A percentile compares a stretch with the other conserved stretches of the same genome.
Conservation (phyloP, 352 stramenopile genomes). For the Phytophthora capsici region DNA sequence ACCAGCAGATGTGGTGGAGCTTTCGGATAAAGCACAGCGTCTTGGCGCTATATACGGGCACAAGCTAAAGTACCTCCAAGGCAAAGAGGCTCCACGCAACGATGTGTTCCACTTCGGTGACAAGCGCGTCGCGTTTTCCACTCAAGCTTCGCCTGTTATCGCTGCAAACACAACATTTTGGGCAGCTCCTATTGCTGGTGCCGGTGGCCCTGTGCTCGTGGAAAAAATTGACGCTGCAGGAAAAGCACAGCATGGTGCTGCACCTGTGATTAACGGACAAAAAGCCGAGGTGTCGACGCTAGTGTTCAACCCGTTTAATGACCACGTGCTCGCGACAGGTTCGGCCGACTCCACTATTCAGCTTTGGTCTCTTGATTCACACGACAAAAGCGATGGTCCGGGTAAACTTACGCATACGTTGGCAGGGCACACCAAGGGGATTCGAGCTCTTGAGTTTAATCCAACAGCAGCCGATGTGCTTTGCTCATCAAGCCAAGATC, state of each 20-base stretch:
- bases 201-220: constrained; percentile 74
- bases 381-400: constrained; percentile 6
- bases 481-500: constrained; percentile 61
- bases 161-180: constrained; percentile 65
- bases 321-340: constrained; percentile 59
- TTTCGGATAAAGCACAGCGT: constrained; percentile 72
- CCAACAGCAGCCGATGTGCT: constrained; percentile 68
- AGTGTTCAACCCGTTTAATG: constrained; percentile 67
- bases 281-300: constrained; percentile 69
- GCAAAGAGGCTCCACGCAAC: constrained; percentile 61
- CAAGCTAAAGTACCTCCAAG: constrained; percentile 86
- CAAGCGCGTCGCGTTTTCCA: constrained; percentile 46
- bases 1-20: constrained; percentile 30
- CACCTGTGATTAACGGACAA: constrained; percentile 67
- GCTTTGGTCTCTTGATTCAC: constrained; percentile 55
- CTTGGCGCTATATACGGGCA: constrained; percentile 75
- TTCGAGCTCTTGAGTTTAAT: constrained; percentile 74
- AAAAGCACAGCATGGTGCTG: constrained; percentile 49
- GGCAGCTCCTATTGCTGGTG: constrained; percentile 60
- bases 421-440: constrained; percentile 53
- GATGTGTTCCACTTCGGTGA: constrained; percentile 64
- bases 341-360: constrained; percentile 67
- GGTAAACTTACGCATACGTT: constrained; percentile 37
- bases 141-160: constrained; percentile 51
- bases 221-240: constrained; percentile 47